phyloP scores from a whole-genome alignment of 257 asterid genomes.

The Voacanga thouarsii region DNA sequence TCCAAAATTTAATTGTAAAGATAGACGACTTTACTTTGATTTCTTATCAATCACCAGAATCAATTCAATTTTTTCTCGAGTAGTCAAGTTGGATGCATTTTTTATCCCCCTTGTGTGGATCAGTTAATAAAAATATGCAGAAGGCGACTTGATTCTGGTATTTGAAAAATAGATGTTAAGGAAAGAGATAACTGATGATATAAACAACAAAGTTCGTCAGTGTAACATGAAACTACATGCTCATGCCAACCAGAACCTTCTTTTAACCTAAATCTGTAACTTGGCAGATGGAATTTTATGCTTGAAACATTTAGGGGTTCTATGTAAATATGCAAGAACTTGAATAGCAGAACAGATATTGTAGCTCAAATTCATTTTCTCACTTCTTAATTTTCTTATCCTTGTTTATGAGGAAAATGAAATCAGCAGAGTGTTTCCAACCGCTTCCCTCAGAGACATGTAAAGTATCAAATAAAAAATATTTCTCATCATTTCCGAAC shows the following conservation, averaged over 20 bases:
- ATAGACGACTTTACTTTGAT: too few species aligned
- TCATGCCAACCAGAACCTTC: background rate
- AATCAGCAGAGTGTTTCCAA: background rate
- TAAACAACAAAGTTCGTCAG: background rate
- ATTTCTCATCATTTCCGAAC: background rate
- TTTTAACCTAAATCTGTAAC: background rate
- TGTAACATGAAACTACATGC: too few species aligned
- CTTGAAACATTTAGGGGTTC: background rate
- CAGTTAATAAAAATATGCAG: background rate
- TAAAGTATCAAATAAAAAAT: background rate
- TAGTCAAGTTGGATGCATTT: too few species aligned
- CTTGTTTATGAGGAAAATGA: background rate
- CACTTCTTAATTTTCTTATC: background rate
- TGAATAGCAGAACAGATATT: background rate
- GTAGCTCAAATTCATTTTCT: background rate
- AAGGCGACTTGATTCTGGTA: too few species aligned
- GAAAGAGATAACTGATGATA: background rate
- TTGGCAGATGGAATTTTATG: background rate
- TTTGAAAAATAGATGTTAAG: background rate
- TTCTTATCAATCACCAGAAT: too few species aligned
- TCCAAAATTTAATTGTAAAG: too few species aligned
- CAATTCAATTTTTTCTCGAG: too few species aligned
- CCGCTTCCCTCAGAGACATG: background rate
- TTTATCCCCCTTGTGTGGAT: too few species aligned
- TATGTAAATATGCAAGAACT: background rate